Base-by-base conservation (phyloP, 176 grass and related monocot genomes). In the Oryza longistaminata region DNA sequence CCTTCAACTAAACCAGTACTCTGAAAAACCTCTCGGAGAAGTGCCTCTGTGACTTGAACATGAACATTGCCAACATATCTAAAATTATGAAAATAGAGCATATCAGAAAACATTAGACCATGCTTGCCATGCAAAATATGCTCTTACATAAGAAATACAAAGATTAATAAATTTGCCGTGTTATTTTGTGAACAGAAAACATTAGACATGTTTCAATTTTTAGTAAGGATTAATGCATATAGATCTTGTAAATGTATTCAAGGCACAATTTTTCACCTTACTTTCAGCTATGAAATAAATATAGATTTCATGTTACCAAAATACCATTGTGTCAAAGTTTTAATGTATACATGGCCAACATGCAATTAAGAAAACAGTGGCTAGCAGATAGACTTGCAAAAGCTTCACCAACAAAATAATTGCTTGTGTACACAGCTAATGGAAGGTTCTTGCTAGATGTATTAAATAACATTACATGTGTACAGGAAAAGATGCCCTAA, bases 1-100 rank as follows among this genome's bases (percentile, higher is more conserved):
- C 89, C 91, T 81, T 96, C 94, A 74, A 96, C 89, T 25, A 48
- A 85, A 82, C 91, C 94, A 72, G 84, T 74, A 74, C 94, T 96
- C 87, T 96, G 84, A 68, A 96, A 96, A 82, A 90, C 78, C 79
- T 91, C 87, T 77, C 81, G 74, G 76, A 93, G 86, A 68, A 96
- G 87, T 50, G 87, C 81, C 49, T 96, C 94, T 17, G 91, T 93
- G 37, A 96, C 94, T 83, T 93, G 91, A 73, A 93, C 81, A 91
- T 96, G 94, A 86, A 93, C 76, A 90, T 96, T 96, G 50, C 94
- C 94, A 48, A 93, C 94, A 91, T 91, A 96, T 80, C 94, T 96
- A 82, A 65, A 82, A 70, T 31, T 82, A 26, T 1, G 40, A 48
- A 68, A 84, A 76, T 19, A 53, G 45, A 52, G 7, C 4, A 76